phyloP scores from a whole-genome alignment of 768 basidiomycete genomes.

The Amanita thiersii region DNA sequence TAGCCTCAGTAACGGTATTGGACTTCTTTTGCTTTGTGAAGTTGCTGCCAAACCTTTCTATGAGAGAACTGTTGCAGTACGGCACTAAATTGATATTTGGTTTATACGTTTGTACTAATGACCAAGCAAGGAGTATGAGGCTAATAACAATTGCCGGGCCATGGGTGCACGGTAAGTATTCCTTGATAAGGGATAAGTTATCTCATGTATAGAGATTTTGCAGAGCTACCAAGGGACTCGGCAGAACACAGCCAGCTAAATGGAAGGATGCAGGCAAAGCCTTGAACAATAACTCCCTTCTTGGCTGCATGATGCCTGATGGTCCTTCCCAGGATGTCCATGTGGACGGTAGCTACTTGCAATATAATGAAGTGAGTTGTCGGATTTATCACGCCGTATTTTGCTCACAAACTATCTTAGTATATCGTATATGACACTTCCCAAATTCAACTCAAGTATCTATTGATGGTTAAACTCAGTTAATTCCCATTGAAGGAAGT shows the following conservation, averaged over 20 bases:
- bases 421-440: constrained; percentile 55
- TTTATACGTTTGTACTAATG: background rate
- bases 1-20: constrained; percentile 42
- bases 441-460: constrained; percentile 50
- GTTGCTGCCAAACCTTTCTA: constrained; percentile 49
- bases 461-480: constrained; percentile 50
- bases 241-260: constrained; percentile 38
- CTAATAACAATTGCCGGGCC: constrained; percentile 37
- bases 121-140: constrained; percentile 33
- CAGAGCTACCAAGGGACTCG: constrained; percentile 50
- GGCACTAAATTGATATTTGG: too few species aligned
- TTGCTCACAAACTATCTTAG: constrained; percentile 20
- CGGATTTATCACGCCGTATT: background rate
- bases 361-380: constrained; percentile 48
- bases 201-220: constrained; percentile 1
- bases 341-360: constrained; percentile 22
- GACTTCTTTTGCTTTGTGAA: constrained; percentile 54
- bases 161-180: constrained; percentile 26
- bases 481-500: constrained; percentile 37
- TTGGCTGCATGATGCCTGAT: constrained; percentile 55
- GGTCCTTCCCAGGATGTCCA: constrained; percentile 29
- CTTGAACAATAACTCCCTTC: constrained; percentile 37
- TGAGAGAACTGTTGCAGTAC: constrained; percentile 33
- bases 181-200: constrained; percentile 1
- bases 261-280: constrained; percentile 56